A percentile compares a stretch with the other conserved stretches of the same genome.
Evolutionary conservation across 2,329 filamentous ascomycete species (phyloP).

Genomic region (Diaporthe sp.): DNA sequence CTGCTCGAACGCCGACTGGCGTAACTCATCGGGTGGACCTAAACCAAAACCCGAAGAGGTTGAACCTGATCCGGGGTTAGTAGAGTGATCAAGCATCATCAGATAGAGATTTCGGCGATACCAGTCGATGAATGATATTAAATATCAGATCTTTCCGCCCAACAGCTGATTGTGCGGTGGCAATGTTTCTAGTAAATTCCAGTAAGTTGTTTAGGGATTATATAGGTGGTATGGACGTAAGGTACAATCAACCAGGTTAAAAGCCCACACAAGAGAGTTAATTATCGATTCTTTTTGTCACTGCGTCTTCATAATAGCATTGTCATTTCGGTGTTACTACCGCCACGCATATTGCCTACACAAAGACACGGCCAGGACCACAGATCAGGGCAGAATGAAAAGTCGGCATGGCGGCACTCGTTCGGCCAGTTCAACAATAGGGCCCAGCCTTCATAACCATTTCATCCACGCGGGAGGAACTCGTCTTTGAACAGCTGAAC

Average conservation of each 20-base stretch:
- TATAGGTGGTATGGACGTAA: not conserved
- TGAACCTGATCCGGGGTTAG: not conserved
- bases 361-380: not conserved
- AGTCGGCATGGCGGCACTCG: not conserved
- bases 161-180: not conserved
- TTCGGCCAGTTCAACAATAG: not conserved
- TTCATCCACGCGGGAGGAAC: no score
- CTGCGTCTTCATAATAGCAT: not conserved
- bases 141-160: not conserved
- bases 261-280: not conserved
- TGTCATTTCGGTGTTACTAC: not conserved
- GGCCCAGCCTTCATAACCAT: not conserved
- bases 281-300: not conserved
- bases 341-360: not conserved
- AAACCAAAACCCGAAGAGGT: no score
- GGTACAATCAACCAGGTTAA: accelerated
- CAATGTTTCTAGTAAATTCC: accelerated
- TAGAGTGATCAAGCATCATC: no score
- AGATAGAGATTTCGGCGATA: not conserved
- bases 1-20: not conserved
- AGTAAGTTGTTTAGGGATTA: not conserved
- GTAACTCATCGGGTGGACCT: not conserved
- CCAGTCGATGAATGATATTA: not conserved
- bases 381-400: not conserved
- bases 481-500: not conserved